Conservation (phyloP, 2,329 filamentous ascomycete genomes). For the Trichoderma gracile region DNA sequence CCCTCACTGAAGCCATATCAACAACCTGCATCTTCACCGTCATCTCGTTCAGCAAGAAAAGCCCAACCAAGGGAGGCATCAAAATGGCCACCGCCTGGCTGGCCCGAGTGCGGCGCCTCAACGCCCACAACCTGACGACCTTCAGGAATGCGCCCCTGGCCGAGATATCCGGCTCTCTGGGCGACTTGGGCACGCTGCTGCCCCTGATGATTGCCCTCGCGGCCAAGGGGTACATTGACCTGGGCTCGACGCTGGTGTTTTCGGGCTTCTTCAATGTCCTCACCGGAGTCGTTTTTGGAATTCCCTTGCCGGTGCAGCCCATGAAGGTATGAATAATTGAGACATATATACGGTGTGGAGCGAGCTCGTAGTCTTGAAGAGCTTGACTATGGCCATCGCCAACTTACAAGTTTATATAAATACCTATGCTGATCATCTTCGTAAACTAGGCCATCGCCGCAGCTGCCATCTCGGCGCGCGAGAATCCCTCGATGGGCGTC, state of each 20-base stretch:
- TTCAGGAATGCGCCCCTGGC: conserved; percentile 52
- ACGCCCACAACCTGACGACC: conserved; percentile 52
- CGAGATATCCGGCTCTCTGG: conserved; percentile 84
- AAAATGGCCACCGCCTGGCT: conserved; percentile 34
- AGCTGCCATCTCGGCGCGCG: conserved; percentile 73
- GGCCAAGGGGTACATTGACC: conserved; percentile 72
- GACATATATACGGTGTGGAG: background rate
- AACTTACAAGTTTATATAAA: no score
- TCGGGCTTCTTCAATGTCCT: conserved; percentile 84
- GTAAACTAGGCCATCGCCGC: conserved; percentile 73
- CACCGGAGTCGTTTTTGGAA: conserved; percentile 80
- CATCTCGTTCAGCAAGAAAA: no score
- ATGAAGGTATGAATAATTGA: conserved; percentile 55
- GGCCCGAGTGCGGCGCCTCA: conserved; percentile 36
- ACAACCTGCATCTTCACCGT: background rate
- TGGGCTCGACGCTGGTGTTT: conserved; percentile 83
- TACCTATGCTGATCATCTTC: background rate
- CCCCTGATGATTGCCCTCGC: conserved; percentile 87
- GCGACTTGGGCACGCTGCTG: conserved; percentile 86
- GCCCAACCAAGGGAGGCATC: no score
- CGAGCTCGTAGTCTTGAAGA: background rate
- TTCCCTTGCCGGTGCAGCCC: conserved; percentile 91
- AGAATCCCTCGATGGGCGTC: conserved; percentile 53
- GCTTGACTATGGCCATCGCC: background rate
- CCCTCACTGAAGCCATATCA: background rate